Percentiles rank a stretch among this genome's conserved stretches.
Conservation (phyloP, 768 basidiomycete species). For the Xerocomus brunneocitrinus region DNA sequence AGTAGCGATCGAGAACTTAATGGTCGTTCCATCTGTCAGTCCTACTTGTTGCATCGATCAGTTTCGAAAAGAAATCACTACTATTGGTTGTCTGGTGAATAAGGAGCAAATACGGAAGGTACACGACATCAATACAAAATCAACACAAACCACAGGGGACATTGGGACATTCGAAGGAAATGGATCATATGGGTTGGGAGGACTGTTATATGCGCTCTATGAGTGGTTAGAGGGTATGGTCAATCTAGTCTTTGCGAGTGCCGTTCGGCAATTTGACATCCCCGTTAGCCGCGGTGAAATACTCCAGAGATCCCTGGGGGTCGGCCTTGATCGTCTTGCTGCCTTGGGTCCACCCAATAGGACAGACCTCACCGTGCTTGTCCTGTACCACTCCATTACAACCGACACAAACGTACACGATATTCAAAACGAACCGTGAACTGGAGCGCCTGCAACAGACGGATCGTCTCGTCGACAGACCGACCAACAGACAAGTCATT, state of each 20-base stretch:
- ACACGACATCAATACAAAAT: not conserved
- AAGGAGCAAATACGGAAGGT: too few species aligned
- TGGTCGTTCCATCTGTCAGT: too few species aligned
- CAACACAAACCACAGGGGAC: not conserved
- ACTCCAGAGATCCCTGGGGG: constrained; percentile 67
- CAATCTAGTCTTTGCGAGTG: constrained; percentile 42
- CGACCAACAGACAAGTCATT: constrained; percentile 94
- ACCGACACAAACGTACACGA: not conserved
- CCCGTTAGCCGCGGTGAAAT: constrained; percentile 45
- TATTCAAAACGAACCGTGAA: constrained; percentile 54
- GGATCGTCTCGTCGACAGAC: constrained; percentile 88
- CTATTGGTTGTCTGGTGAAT: not conserved
- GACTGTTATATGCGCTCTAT: too few species aligned
- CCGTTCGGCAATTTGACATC: constrained; percentile 35
- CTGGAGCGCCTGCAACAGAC: constrained; percentile 92
- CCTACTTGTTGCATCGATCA: not conserved
- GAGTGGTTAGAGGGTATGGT: not conserved
- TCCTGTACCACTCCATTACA: constrained; percentile 40
- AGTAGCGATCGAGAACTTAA: too few species aligned
- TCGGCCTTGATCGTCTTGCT: constrained; percentile 79
- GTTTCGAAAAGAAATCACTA: not conserved
- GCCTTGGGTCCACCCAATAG: constrained; percentile 87
- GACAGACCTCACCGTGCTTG: constrained; percentile 88
- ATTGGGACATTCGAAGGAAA: too few species aligned
- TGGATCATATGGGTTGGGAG: too few species aligned